Percentiles rank a stretch among this genome's conserved stretches.
Conservation (phyloP, 306 rosid genomes). For the Ormosia semicastrata region DNA sequence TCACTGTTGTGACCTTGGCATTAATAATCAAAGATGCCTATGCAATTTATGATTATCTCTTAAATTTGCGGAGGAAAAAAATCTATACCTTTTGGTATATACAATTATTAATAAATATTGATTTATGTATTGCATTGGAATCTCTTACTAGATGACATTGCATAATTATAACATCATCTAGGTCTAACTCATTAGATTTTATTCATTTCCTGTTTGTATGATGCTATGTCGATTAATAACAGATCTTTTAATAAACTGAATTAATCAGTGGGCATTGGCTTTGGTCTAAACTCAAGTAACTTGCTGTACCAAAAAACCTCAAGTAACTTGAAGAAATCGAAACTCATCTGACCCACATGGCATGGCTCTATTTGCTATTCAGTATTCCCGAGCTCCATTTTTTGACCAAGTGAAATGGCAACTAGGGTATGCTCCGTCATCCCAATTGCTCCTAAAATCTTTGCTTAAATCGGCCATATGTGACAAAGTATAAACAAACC, state of each 20-base stretch:
- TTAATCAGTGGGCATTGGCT: background rate
- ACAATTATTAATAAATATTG: background rate
- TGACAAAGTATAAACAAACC: no score
- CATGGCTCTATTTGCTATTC: no score
- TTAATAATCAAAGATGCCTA: background rate
- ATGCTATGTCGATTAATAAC: background rate
- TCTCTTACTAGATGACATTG: background rate
- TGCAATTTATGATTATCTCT: constrained; percentile 7
- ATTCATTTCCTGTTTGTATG: background rate
- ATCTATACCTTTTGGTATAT: background rate
- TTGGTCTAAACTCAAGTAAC: no score
- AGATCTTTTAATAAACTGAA: background rate
- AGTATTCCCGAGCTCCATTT: background rate
- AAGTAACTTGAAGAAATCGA: no score
- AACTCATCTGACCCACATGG: no score
- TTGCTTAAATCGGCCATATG: no score
- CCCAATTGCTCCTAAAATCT: no score
- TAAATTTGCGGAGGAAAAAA: constrained; percentile 9
- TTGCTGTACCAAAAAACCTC: no score
- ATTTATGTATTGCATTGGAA: background rate
- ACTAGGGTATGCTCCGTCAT: background rate
- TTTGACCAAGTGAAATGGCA: no score
- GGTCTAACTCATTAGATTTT: background rate
- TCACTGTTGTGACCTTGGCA: constrained; percentile 17
- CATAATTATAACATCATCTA: background rate